Base-by-base conservation (phyloP, 2,329 filamentous ascomycete species). In the Curvularia eragrostidis region DNA sequence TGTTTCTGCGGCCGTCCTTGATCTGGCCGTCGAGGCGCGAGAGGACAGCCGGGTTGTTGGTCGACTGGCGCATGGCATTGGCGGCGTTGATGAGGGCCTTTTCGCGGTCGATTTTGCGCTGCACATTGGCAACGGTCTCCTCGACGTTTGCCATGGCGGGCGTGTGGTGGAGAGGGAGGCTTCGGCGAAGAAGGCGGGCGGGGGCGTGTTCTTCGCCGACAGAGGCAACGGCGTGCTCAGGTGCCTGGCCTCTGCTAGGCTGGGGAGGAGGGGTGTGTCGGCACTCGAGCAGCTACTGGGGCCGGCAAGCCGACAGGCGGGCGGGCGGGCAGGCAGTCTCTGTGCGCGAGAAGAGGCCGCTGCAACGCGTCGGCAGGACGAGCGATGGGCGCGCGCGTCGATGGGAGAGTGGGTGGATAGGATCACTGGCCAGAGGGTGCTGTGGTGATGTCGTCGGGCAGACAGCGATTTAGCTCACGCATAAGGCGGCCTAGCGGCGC, bases 31-130 rank as follows among this genome's bases (percentile, higher is more conserved):
- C 94, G 77, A 97, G 88, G 73, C 92, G 88, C 70, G 93, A 93
- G 74, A 93, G 90, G 65, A 98, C 94, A 61, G 88, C 86, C 68
- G 93, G 90, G 79, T 99, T 99, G 82, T 92, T 91, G 69, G 94
- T 97, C 78, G 95, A 93, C 80, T 93, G 90, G 80, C 93, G 90
- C 93, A 99, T 97, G 70, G 91, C 87, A 80, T 91, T 95, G 68
- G 94, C 94, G 72, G 92, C 94, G 78, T 91, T 91, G 83, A 99
- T 95, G 74, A 98, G 88, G 72, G 90, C 91, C 84, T 93, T 94
- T 81, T 99, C 95, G 77, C 94, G 89, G 84, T 97, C 92, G 79
- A 99, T 98, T 89, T 99, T 98, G 83, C 89, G 90, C 81, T 90
- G 88, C 81, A 99, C 93, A 78, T 92, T 90, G 80, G 87, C 87